These are phyloP conservation scores for Microdochium nivale DNA, from an alignment of 2,329 filamentous ascomycete species.

Conservation along the genomic window DNA sequence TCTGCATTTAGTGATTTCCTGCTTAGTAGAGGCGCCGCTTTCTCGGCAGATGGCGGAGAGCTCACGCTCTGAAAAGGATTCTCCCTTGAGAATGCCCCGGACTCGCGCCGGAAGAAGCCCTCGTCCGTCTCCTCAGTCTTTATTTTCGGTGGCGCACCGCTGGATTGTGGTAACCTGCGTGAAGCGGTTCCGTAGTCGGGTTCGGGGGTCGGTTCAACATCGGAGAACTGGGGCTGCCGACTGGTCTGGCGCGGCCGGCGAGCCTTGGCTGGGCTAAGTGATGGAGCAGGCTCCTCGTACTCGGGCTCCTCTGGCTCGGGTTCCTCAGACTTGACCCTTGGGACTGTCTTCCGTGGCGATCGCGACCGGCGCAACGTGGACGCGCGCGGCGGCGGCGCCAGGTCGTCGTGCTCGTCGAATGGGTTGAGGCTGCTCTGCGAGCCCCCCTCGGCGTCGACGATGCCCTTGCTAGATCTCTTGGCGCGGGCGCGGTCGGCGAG, in stretches of 20 bases:
- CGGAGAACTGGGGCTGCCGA: slow-evolving; percentile 42
- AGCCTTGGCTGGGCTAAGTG: slow-evolving; percentile 39
- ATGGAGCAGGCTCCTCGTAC: slow-evolving; percentile 13
- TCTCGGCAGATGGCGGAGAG: slow-evolving; percentile 49
- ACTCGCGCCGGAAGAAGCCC: slow-evolving; percentile 27
- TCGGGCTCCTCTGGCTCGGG: too few relatives aligned
- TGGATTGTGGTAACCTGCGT: slow-evolving; percentile 40
- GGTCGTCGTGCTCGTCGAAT: slow-evolving; percentile 50
- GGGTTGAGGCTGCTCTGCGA: slow-evolving; percentile 56
- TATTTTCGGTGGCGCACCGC: slow-evolving; percentile 32
- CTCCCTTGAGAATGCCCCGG: slow-evolving; percentile 68
- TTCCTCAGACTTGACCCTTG: slow-evolving; percentile 41
- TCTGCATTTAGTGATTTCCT: slow-evolving; percentile 38
- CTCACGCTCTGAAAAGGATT: slow-evolving; percentile 91
- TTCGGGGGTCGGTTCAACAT: slow-evolving; percentile 39
- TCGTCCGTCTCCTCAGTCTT: slow-evolving; percentile 47
- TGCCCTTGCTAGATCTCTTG: slow-evolving; percentile 81
- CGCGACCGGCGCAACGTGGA: slow-evolving; percentile 41
- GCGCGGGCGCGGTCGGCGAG: slow-evolving; percentile 67
- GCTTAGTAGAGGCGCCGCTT: slow-evolving; percentile 35
- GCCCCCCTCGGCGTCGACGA: slow-evolving; percentile 58
- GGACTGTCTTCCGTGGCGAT: slow-evolving; percentile 44
- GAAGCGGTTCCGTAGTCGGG: slow-evolving; percentile 33
- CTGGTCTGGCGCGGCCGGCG: slow-evolving; percentile 45
- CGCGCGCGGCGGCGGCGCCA: slow-evolving; percentile 36